These are phyloP conservation scores for Pseudonitzschia multiseries DNA, from an alignment of 108 stramenopile species.

Conservation along the genomic window DNA sequence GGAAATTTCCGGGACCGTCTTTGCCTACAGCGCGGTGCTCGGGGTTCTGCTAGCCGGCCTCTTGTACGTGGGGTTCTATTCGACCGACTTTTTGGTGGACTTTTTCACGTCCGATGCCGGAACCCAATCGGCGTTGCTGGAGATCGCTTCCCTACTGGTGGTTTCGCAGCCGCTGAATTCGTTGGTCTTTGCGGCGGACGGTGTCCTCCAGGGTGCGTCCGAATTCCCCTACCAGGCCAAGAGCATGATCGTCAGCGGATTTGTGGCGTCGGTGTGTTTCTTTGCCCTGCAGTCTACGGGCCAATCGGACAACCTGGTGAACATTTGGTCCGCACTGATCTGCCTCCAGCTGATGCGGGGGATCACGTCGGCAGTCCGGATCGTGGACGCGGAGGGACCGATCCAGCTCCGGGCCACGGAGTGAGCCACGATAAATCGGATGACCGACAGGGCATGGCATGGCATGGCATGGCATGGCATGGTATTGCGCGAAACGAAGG, in stretches of 20 bases:
- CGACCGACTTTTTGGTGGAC: slow-evolving; percentile 54
- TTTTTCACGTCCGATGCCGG: slow-evolving; percentile 72
- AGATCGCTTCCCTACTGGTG: slow-evolving; percentile 67
- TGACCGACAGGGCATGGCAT: no score
- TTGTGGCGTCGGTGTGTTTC: slow-evolving; percentile 52
- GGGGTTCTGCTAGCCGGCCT: slow-evolving; percentile 51
- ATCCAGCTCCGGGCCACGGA: slow-evolving; percentile 41
- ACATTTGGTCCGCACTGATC: slow-evolving; percentile 80
- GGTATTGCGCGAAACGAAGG: no score
- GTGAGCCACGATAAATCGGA: neutral
- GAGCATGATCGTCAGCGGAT: slow-evolving; percentile 73
- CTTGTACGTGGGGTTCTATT: slow-evolving; percentile 53
- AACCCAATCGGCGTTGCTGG: slow-evolving; percentile 54
- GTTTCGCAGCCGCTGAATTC: slow-evolving; percentile 83
- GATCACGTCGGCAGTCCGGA: slow-evolving; percentile 70
- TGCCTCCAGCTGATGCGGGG: slow-evolving; percentile 75
- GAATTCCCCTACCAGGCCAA: slow-evolving; percentile 84
- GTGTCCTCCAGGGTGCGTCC: slow-evolving; percentile 81
- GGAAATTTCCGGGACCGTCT: slow-evolving; percentile 63
- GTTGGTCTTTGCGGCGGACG: slow-evolving; percentile 86
- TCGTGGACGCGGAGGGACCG: slow-evolving; percentile 67
- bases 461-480: no score
- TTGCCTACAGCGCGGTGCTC: slow-evolving; percentile 61
- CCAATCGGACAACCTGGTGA: slow-evolving; percentile 53
- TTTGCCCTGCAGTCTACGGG: slow-evolving; percentile 38